Evolutionary conservation across 768 basidiomycete species (phyloP).

Genomic region (Tricholoma saponaceum): DNA sequence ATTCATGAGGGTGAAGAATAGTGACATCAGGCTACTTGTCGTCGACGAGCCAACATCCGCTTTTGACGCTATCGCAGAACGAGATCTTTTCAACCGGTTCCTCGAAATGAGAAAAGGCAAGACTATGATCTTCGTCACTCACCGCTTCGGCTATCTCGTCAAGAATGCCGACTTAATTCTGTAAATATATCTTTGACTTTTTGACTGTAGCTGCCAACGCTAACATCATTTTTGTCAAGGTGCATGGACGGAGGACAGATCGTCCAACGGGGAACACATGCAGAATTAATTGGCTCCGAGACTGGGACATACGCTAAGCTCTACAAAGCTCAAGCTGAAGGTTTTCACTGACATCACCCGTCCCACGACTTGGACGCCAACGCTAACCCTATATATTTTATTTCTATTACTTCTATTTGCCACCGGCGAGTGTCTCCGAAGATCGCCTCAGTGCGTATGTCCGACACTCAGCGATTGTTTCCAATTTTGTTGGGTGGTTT

Average conservation of each 20-base stretch:
- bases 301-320: slow-evolving; percentile 38
- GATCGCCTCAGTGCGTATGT: too few relatives aligned
- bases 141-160: slow-evolving; percentile 48
- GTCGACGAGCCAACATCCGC: slow-evolving; percentile 60
- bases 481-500: too few relatives aligned
- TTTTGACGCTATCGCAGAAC: slow-evolving; percentile 52
- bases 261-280: slow-evolving; percentile 38
- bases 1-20: slow-evolving; percentile 40
- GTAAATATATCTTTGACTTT: slow-evolving; percentile 28
- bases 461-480: too few relatives aligned
- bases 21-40: slow-evolving; percentile 41
- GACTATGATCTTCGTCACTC: slow-evolving; percentile 55
- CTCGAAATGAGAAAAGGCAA: slow-evolving; percentile 36
- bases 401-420: too few relatives aligned
- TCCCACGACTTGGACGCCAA: not conserved
- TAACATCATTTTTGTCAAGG: slow-evolving; percentile 17
- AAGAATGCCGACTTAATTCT: slow-evolving; percentile 48
- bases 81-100: slow-evolving; percentile 39
- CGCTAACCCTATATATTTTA: not conserved
- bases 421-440: too few relatives aligned
- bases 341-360: not conserved
- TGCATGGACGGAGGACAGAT: slow-evolving; percentile 42
- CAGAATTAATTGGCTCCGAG: slow-evolving; percentile 26
- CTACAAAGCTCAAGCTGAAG: slow-evolving; percentile 34
- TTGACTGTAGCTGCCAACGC: not conserved